A percentile compares a stretch with the other conserved stretches of the same genome.
Evolutionary conservation across 345 rosid species (phyloP).

Genomic region (Iberis pinnata): DNA sequence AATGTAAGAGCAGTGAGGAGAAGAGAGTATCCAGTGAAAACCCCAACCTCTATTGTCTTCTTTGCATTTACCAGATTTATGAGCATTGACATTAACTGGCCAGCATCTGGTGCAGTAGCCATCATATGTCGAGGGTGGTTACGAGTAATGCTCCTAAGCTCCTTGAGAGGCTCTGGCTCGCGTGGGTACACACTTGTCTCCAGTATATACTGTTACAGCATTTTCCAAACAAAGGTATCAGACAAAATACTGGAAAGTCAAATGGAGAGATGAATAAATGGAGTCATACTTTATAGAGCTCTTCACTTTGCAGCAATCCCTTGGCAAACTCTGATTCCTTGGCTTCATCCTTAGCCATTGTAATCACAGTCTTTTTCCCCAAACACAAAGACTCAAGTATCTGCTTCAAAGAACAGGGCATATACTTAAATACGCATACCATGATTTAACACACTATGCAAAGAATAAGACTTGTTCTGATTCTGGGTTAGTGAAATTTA

Average conservation of each 20-base stretch:
- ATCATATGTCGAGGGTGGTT: constrained; percentile 40
- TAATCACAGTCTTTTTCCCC: not conserved
- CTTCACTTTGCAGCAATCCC: constrained; percentile 46
- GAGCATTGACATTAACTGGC: constrained; percentile 55
- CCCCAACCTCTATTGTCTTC: constrained; percentile 63
- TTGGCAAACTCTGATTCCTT: constrained; percentile 10
- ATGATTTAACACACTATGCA: not conserved
- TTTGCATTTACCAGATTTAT: constrained; percentile 51
- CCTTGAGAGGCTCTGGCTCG: constrained; percentile 54
- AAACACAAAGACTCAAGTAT: constrained; percentile 1
- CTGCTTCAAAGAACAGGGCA: too few relatives aligned
- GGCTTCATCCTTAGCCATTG: constrained; percentile 30
- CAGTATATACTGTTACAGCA: constrained; percentile 46
- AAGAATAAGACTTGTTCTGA: not conserved
- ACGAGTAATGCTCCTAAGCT: constrained; percentile 50
- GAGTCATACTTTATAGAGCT: constrained; percentile 40
- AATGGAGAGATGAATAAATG: not conserved
- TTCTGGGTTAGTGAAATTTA: constrained; percentile 3
- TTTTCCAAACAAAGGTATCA: not conserved
- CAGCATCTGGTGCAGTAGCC: constrained; percentile 70
- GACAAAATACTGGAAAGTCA: not conserved
- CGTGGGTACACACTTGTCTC: constrained; percentile 69
- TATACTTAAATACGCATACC: too few relatives aligned
- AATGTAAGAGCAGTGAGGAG: constrained; percentile 71
- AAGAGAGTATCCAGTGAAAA: constrained; percentile 82